Conservation (phyloP, 2,329 filamentous ascomycete species). For the Madurella mycetomatis region DNA sequence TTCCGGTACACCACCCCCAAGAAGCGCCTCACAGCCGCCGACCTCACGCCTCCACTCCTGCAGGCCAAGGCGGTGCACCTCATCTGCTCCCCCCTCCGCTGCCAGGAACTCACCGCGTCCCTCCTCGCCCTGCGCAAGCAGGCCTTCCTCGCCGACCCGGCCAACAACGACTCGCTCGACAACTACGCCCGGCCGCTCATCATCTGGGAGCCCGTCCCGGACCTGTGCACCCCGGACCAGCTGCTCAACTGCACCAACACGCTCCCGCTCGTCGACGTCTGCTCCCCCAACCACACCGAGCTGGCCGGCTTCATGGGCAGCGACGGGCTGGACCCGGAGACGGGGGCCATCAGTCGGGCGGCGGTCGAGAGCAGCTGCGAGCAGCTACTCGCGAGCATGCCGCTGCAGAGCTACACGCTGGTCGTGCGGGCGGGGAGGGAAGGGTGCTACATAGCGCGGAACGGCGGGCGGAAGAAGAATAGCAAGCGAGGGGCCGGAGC, state of each 20-base stretch:
- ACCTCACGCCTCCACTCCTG: constrained; percentile 63
- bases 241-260: constrained; percentile 61
- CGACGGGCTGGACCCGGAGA: constrained; percentile 48
- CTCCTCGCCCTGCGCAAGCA: constrained; percentile 56
- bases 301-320: constrained; percentile 79
- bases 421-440: constrained; percentile 68
- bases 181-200: constrained; percentile 61
- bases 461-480: constrained; percentile 48
- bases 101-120: constrained; percentile 68
- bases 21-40: constrained; percentile 68
- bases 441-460: constrained; percentile 63
- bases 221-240: constrained; percentile 71
- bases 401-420: constrained; percentile 59
- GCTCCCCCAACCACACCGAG: constrained; percentile 81
- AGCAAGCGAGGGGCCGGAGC: constrained; percentile 17
- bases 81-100: constrained; percentile 75
- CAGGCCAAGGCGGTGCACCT: constrained; percentile 78
- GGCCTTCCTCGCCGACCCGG: constrained; percentile 10
- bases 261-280: constrained; percentile 57
- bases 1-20: constrained; percentile 91
- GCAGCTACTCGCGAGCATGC: constrained; percentile 60
- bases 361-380: constrained; percentile 58
- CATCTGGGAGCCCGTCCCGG: constrained; percentile 93
- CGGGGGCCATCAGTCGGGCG: constrained; percentile 48
- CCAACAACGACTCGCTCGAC: constrained; percentile 12